Evolutionary conservation across 495 filamentous ascomycete genomes (phyloP).

Genomic region (Xylaria curta): DNA sequence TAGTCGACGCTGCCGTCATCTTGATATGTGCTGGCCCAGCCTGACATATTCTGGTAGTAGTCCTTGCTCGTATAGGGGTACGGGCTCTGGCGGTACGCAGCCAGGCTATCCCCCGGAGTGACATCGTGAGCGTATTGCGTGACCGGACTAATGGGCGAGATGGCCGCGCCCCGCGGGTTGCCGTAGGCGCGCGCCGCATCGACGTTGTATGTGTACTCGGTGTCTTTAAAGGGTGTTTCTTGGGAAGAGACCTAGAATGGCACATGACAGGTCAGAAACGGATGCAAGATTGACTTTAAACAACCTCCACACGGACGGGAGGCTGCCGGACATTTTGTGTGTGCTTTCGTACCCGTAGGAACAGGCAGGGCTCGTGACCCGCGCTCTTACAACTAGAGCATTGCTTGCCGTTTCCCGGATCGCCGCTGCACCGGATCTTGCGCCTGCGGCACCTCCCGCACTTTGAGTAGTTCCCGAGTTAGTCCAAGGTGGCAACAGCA

Average conservation of each 20-base stretch:
- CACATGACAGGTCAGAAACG: constrained; percentile 24
- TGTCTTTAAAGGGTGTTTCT: constrained; percentile 51
- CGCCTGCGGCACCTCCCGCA: constrained; percentile 89
- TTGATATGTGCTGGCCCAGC: constrained; percentile 42
- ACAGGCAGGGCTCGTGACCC: constrained; percentile 73
- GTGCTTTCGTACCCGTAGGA: constrained; percentile 68
- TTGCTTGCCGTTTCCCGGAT: constrained; percentile 73
- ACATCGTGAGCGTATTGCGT: constrained; percentile 39
- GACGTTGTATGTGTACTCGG: constrained; percentile 50
- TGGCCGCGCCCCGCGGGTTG: constrained; percentile 37
- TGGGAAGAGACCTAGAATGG: constrained; percentile 53
- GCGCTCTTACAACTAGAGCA: constrained; percentile 85
- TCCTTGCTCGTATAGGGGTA: constrained; percentile 42
- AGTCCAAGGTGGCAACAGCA: background rate
- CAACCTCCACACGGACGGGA: background rate
- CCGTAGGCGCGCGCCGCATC: constrained; percentile 48
- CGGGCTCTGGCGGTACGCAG: constrained; percentile 39
- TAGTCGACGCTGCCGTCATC: constrained; percentile 51
- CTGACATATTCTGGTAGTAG: constrained; percentile 44
- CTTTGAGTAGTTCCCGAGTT: constrained; percentile 52
- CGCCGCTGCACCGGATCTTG: constrained; percentile 96
- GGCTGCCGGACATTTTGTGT: background rate
- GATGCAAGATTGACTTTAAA: background rate
- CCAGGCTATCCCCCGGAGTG: constrained; percentile 36
- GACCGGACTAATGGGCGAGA: constrained; percentile 33